Evolutionary conservation across 2,329 filamentous ascomycete species (phyloP).

Genomic region (Calycina herbarum): DNA sequence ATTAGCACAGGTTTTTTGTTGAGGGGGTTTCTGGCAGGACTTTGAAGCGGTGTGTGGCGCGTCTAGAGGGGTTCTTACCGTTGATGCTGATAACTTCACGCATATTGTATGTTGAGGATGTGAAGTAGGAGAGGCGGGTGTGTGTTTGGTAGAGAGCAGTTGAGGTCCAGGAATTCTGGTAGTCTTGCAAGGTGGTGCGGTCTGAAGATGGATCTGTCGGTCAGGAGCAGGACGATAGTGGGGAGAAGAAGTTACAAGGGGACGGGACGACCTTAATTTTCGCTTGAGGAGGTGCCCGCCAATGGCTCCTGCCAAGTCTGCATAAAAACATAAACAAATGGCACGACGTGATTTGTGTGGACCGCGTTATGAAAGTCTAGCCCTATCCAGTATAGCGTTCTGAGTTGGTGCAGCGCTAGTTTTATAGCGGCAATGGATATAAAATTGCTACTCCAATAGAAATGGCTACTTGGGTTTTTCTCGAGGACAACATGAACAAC

Average conservation of each 20-base stretch:
- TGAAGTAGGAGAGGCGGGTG: slow-evolving; percentile 19
- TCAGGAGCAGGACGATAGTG: slow-evolving; percentile 25
- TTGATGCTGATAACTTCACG: slow-evolving; percentile 99
- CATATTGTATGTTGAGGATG: slow-evolving; percentile 63
- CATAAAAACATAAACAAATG: slow-evolving; percentile 26
- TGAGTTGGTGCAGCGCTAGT: background rate
- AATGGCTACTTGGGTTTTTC: too few species aligned
- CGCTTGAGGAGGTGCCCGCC: slow-evolving; percentile 19
- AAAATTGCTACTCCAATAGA: too few species aligned
- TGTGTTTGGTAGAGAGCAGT: slow-evolving; percentile 27
- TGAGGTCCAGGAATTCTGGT: slow-evolving; percentile 21
- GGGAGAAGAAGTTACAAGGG: slow-evolving; percentile 30
- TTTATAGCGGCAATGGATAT: background rate
- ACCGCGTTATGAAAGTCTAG: background rate
- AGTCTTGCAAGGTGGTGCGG: slow-evolving; percentile 20
- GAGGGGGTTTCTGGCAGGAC: slow-evolving; percentile 12
- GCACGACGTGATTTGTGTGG: slow-evolving; percentile 7
- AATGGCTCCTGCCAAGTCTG: slow-evolving; percentile 9
- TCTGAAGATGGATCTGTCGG: slow-evolving; percentile 20
- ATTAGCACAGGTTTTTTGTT: slow-evolving; percentile 30
- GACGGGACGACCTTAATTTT: slow-evolving; percentile 29
- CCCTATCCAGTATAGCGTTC: background rate
- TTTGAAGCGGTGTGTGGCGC: slow-evolving; percentile 40
- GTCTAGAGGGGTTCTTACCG: slow-evolving; percentile 61
- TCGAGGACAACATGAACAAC: background rate